Conservation (phyloP, 306 rosid species). For the Corylus heterophylla region DNA sequence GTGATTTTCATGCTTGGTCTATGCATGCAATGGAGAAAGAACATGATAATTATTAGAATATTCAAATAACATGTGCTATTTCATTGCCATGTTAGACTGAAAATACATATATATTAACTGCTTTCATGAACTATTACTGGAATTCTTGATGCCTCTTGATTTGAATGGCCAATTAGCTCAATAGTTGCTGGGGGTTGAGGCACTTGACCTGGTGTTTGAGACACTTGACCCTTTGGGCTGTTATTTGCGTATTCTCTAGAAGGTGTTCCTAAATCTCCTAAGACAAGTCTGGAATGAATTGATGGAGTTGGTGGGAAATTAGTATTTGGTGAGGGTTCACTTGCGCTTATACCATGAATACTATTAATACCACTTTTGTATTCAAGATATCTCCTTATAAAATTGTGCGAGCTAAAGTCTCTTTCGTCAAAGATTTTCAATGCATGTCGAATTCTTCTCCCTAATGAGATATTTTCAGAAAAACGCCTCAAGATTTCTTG, state of each 20-base stretch:
- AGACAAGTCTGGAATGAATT: not conserved
- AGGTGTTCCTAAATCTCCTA: not conserved
- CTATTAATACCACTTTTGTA: not conserved
- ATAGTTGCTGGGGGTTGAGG: not conserved
- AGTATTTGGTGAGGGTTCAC: not conserved
- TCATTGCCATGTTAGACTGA: too few species aligned
- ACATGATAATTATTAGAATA: too few species aligned
- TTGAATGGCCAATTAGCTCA: not conserved
- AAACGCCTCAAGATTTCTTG: not conserved
- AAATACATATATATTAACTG: too few species aligned
- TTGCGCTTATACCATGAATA: not conserved
- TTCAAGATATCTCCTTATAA: not conserved
- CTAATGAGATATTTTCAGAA: not conserved
- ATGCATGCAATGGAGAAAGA: too few species aligned
- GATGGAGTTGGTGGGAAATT: slow-evolving; percentile 16
- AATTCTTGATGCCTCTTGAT: not conserved
- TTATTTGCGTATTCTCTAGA: not conserved
- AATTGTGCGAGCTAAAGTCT: slow-evolving; percentile 30
- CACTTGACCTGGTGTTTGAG: too few species aligned
- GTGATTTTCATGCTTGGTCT: too few species aligned
- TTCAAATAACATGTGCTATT: too few species aligned
- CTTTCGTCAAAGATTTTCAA: slow-evolving; percentile 24
- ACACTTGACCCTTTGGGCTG: not conserved
- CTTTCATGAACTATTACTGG: not conserved
- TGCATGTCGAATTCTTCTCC: slow-evolving; percentile 8